Evolutionary conservation across 2,329 filamentous ascomycete species (phyloP).

Genomic region (Nectriaceae sp.): DNA sequence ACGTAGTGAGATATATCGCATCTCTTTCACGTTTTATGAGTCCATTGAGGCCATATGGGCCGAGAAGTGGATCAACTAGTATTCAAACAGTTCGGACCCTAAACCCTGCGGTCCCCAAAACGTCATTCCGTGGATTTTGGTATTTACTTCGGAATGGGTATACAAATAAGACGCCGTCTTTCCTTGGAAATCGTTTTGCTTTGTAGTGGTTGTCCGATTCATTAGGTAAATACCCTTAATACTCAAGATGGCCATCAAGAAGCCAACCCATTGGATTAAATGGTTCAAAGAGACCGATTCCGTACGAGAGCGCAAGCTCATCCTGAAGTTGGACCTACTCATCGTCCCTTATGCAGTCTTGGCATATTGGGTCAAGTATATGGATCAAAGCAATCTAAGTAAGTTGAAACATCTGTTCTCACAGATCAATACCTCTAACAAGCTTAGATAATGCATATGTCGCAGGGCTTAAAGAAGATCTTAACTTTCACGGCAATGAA

Average conservation of each 20-base stretch:
- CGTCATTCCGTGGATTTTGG: too few relatives aligned
- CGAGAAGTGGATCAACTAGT: too few relatives aligned
- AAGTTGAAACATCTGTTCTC: neutral
- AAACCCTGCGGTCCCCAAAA: too few relatives aligned
- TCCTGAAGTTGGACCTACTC: slow-evolving; percentile 54
- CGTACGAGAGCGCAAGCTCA: slow-evolving; percentile 15
- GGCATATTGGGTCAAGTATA: slow-evolving; percentile 29
- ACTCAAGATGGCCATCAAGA: neutral
- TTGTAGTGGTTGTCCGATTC: too few relatives aligned
- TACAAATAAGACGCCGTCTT: too few relatives aligned
- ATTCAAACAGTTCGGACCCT: too few relatives aligned
- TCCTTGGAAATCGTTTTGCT: too few relatives aligned
- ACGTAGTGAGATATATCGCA: too few relatives aligned
- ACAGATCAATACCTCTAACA: neutral
- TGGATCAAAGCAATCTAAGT: slow-evolving; percentile 29
- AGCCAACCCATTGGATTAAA: neutral
- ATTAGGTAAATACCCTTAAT: too few relatives aligned
- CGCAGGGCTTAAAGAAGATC: slow-evolving; percentile 52
- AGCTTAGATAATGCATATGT: slow-evolving; percentile 54
- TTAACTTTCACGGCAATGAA: slow-evolving; percentile 52
- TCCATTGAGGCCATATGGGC: too few relatives aligned
- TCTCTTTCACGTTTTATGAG: too few relatives aligned
- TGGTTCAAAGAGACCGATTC: slow-evolving; percentile 16
- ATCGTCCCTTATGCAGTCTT: slow-evolving; percentile 36
- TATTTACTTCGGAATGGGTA: too few relatives aligned